Conservation (phyloP, 2,329 filamentous ascomycete genomes). For the Elsinoe necatrix region DNA sequence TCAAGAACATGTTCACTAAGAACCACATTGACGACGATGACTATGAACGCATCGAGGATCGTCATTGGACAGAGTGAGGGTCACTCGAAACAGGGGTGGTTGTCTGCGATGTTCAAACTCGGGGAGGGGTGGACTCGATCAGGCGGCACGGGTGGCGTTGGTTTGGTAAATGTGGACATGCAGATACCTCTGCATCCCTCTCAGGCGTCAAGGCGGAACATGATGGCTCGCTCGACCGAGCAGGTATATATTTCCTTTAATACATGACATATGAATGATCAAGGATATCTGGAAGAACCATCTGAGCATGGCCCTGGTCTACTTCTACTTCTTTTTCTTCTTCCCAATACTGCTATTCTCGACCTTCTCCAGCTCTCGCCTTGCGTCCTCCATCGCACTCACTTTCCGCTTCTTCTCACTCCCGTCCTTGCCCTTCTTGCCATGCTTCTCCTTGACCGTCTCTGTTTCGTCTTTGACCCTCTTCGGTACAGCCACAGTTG, state of each 20-base stretch:
- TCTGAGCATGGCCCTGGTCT: no score
- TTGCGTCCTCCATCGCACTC: constrained; percentile 12
- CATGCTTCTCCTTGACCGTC: constrained; percentile 22
- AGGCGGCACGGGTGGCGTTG: background rate
- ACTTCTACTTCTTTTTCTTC: constrained; percentile 13
- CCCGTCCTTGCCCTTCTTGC: constrained; percentile 26
- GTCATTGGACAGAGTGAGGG: constrained; percentile 26
- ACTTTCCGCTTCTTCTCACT: constrained; percentile 20
- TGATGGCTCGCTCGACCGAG: background rate
- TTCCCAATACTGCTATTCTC: background rate
- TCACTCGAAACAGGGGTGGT: no score
- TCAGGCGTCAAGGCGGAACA: background rate
- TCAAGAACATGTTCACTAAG: constrained; percentile 24
- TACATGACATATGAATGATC: background rate
- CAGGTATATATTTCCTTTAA: background rate
- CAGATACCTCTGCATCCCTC: background rate
- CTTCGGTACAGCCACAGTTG: constrained; percentile 60
- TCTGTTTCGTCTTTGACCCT: constrained; percentile 28
- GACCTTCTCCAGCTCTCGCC: constrained; percentile 12
- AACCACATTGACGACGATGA: constrained; percentile 22
- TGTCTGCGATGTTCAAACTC: no score
- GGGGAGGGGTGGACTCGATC: background rate
- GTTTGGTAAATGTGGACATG: no score
- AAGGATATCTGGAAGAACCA: no score
- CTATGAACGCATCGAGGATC: constrained; percentile 23